Evolutionary conservation across 495 filamentous ascomycete species (phyloP).

Genomic region (Xylaria longipes): DNA sequence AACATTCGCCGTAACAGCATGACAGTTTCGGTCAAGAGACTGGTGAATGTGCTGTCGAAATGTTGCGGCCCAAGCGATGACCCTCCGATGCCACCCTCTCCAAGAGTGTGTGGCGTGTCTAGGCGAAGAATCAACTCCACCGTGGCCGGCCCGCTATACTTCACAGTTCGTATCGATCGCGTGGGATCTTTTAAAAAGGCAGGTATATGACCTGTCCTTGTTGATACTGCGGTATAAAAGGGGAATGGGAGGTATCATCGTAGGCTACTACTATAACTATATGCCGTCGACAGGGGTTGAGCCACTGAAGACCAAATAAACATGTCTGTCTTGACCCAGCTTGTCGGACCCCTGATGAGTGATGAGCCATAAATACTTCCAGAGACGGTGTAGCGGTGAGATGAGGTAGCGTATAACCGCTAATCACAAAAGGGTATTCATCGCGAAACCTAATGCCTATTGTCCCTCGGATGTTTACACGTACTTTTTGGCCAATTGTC

Average conservation of each 20-base stretch:
- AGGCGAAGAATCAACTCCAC: constrained; percentile 36
- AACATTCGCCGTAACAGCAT: constrained; percentile 19
- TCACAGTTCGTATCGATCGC: constrained; percentile 19
- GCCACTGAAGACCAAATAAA: constrained; percentile 1
- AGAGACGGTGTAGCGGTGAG: constrained; percentile 26
- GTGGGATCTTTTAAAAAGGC: constrained; percentile 5
- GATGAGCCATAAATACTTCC: constrained; percentile 13
- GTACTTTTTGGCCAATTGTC: background rate
- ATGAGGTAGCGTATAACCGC: constrained; percentile 24
- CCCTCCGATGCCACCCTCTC: constrained; percentile 32
- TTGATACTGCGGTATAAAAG: constrained; percentile 10
- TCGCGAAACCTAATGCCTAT: constrained; percentile 14
- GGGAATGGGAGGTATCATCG: background rate
- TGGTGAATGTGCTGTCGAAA: constrained; percentile 18
- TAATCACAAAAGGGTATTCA: constrained; percentile 26
- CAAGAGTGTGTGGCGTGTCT: constrained; percentile 37
- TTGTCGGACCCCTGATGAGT: constrained; percentile 26
- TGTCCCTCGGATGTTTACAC: background rate
- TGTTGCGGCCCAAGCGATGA: constrained; percentile 22
- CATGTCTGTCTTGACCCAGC: constrained; percentile 21
- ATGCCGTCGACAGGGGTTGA: constrained; percentile 18
- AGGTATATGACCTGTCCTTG: background rate
- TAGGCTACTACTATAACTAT: constrained; percentile 10
- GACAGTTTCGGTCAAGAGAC: constrained; percentile 23
- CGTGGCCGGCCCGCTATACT: constrained; percentile 25